Conservation (phyloP, 306 rosid species). For the Sicyos edulis region DNA sequence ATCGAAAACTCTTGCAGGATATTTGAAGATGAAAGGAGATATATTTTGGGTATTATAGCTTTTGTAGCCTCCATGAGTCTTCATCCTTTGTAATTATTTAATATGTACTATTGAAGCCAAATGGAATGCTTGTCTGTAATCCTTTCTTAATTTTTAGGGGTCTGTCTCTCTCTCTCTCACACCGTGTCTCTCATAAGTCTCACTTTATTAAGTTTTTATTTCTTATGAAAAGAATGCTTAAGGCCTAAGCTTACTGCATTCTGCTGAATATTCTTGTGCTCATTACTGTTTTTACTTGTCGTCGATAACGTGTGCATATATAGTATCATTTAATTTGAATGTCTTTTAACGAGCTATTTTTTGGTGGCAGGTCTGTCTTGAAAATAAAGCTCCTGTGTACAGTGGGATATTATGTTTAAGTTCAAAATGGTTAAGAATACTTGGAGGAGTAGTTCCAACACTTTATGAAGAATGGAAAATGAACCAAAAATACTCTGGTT, state of each 20-base stretch:
- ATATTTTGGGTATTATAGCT: background rate
- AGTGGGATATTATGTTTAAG: conserved; percentile 64
- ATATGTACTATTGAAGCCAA: background rate
- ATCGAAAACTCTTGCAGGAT: background rate
- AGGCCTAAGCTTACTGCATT: background rate
- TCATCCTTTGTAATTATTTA: background rate
- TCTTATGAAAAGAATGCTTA: background rate
- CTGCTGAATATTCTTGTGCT: background rate
- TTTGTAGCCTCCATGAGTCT: background rate
- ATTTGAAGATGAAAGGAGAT: background rate
- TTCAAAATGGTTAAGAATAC: conserved; percentile 53
- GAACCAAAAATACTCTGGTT: conserved; percentile 73
- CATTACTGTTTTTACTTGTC: background rate
- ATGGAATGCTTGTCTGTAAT: background rate
- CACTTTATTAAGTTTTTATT: background rate
- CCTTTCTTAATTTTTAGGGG: background rate
- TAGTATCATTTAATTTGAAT: background rate
- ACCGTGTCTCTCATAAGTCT: background rate
- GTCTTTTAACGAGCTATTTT: conserved; percentile 10
- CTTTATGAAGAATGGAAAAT: conserved; percentile 91
- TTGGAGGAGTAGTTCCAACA: conserved; percentile 78
- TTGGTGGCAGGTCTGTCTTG: conserved; percentile 65
- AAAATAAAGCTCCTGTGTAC: conserved; percentile 53
- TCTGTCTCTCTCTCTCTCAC: background rate
- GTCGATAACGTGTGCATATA: background rate